Base-by-base conservation (phyloP, 2,329 filamentous ascomycete species). In the Hypomyces perniciosus region DNA sequence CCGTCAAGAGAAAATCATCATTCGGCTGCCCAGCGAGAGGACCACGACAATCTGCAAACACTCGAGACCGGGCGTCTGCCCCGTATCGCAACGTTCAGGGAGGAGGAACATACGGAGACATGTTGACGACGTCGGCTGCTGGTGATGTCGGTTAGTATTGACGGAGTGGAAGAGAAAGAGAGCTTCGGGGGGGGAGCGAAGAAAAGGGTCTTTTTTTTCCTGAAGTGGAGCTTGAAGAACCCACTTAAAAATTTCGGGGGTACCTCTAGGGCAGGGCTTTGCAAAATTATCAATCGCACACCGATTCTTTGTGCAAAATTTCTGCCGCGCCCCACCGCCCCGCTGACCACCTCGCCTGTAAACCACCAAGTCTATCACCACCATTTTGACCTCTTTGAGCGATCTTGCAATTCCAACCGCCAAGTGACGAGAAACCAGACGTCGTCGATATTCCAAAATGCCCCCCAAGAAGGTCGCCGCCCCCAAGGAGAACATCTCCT, bases 401-500 rank as follows among this genome's bases (percentile, higher is more conserved):
- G 57, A 60, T 56, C 61, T 53, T 61, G 20, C 52, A 60, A 65
- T 65, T 65, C 61, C 63, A 65, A 65, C 61, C 59, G 62, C 63
- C 64, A 61, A 65, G 58, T 61, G 58, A 65, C 64, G 57, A 65
- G 61, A 56, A 62, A 65, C 60, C 65, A 64, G 61, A 63, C 60
- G 62, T 63, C 63, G 60, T 57, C 60, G 60, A 61, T 40, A 46
- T 51, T 67, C 74, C 80, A 88, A 76, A 72, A 97, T 97, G 92
- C 79, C 91, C 77, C 91, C 91, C 75, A 95, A 95, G 85, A 91
- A 92, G 82, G 85, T 85, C 75, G 78, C 83, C 72, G 84, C 88
- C 69, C 81, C 83, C 67, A 85, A 92, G 80, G 93, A 97, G 86
- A 99, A 99, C 80, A 93, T 99, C 82, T 91, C 88, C 77, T 85